Percentiles rank a stretch among this genome's conserved stretches.
These are phyloP conservation scores for Penicillium sp. DNA, from an alignment of 2,329 filamentous ascomycete genomes.

Conservation along the genomic window DNA sequence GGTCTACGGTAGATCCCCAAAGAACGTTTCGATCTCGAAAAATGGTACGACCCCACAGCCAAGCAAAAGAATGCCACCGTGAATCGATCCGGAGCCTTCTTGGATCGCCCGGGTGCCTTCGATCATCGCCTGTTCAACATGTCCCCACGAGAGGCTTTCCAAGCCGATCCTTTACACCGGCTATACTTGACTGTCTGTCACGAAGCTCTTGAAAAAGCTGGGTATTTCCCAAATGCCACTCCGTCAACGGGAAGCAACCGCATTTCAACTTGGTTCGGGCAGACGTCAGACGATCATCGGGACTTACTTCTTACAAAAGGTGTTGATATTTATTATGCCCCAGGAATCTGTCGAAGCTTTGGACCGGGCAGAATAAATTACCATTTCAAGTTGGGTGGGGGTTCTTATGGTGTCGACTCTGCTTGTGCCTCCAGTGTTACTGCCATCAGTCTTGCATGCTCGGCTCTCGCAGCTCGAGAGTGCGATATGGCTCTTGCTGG, in stretches of 20 bases:
- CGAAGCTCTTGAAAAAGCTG: conserved; percentile 52
- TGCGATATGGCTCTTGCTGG: conserved; percentile 73
- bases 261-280: conserved; percentile 2
- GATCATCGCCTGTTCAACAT: conserved; percentile 76
- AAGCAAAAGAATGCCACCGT: neutral
- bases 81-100: conserved; percentile 45
- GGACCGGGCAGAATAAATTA: neutral
- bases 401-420: neutral
- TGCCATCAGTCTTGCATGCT: neutral
- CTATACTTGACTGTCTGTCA: conserved; percentile 68
- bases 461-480: neutral
- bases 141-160: conserved; percentile 69
- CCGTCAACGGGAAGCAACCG: conserved; percentile 60
- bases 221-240: conserved; percentile 5
- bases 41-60: neutral
- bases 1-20: conserved; percentile 53
- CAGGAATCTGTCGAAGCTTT: neutral
- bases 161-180: conserved; percentile 58
- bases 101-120: conserved; percentile 68
- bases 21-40: conserved; percentile 42
- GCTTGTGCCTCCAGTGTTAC: neutral
- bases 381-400: conserved; percentile 1
- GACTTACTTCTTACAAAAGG: neutral
- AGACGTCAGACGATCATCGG: neutral
- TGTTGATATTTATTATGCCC: neutral